phyloP scores from a whole-genome alignment of 495 filamentous ascomycete genomes.

The Hamigera avellanea region DNA sequence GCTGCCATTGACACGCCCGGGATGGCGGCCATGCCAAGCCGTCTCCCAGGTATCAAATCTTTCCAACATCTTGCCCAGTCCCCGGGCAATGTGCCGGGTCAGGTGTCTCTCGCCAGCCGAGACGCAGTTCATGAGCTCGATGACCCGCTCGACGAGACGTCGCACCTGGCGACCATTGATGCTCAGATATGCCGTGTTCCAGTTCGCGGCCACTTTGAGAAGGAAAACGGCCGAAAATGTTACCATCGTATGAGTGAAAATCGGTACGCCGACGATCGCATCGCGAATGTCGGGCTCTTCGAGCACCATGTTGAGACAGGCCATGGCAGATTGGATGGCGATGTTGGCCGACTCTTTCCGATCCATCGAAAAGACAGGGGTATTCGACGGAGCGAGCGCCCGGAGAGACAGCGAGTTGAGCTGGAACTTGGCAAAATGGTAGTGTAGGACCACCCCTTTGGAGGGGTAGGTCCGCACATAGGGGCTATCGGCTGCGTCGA shows the following conservation, averaged over 20 bases:
- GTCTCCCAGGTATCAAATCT: slow-evolving; percentile 36
- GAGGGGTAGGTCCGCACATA: slow-evolving; percentile 46
- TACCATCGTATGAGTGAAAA: slow-evolving; percentile 53
- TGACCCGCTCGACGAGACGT: slow-evolving; percentile 35
- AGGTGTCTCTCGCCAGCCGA: slow-evolving; percentile 41
- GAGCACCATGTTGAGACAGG: slow-evolving; percentile 42
- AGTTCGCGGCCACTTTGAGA: slow-evolving; percentile 43
- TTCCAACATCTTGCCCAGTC: slow-evolving; percentile 40
- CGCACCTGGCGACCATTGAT: slow-evolving; percentile 34
- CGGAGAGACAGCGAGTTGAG: slow-evolving; percentile 48
- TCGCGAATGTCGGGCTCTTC: slow-evolving; percentile 44
- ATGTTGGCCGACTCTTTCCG: slow-evolving; percentile 44
- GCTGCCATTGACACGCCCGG: slow-evolving; percentile 2
- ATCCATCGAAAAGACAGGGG: slow-evolving; percentile 39
- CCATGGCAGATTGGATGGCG: slow-evolving; percentile 45
- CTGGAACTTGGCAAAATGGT: slow-evolving; percentile 50
- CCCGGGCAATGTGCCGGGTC: slow-evolving; percentile 40
- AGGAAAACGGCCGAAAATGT: slow-evolving; percentile 46
- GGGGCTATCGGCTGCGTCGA: slow-evolving; percentile 29
- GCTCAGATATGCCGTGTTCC: slow-evolving; percentile 38
- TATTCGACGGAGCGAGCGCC: slow-evolving; percentile 36
- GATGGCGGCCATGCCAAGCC: slow-evolving; percentile 15
- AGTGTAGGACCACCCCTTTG: slow-evolving; percentile 48
- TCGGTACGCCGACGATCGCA: slow-evolving; percentile 47
- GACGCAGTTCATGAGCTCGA: slow-evolving; percentile 40